A percentile compares a stretch with the other conserved stretches of the same genome.
phyloP scores from a whole-genome alignment of 2,329 filamentous ascomycete genomes.

The Lachnellula suecica region DNA sequence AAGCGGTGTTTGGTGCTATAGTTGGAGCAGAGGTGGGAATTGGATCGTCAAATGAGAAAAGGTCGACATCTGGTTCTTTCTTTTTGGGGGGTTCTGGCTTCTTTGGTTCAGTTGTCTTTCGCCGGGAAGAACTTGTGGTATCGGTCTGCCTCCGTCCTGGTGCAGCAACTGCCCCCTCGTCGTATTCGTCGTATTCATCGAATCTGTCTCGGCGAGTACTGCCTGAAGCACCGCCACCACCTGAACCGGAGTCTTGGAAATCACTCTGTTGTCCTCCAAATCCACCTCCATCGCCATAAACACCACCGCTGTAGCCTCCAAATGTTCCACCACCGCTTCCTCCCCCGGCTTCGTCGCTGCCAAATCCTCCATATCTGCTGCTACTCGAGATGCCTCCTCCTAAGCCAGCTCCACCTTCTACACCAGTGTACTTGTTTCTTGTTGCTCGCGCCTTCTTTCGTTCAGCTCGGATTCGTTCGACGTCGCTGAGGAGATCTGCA shows the following conservation, averaged over 20 bases:
- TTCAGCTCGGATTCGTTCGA: slow-evolving; percentile 79
- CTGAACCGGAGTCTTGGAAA: slow-evolving; percentile 57
- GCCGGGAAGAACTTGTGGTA: slow-evolving; percentile 23
- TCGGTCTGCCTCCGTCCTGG: slow-evolving; percentile 37
- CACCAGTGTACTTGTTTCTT: slow-evolving; percentile 92
- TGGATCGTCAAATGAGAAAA: slow-evolving; percentile 89
- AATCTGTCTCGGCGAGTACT: slow-evolving; percentile 69
- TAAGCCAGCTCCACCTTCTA: slow-evolving; percentile 74
- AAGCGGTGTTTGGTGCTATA: slow-evolving; percentile 42
- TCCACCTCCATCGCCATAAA: slow-evolving; percentile 94
- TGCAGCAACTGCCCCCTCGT: slow-evolving; percentile 66
- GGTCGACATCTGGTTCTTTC: slow-evolving; percentile 85
- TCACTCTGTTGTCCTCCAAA: slow-evolving; percentile 78
- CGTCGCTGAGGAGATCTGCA: slow-evolving; percentile 87
- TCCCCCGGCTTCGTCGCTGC: slow-evolving; percentile 71
- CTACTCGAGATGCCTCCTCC: slow-evolving; percentile 52
- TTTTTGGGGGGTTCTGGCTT: slow-evolving; percentile 72
- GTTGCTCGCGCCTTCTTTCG: slow-evolving; percentile 89
- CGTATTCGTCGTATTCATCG: slow-evolving; percentile 96
- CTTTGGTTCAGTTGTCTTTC: slow-evolving; percentile 52
- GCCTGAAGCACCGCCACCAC: slow-evolving; percentile 24
- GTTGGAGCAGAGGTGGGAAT: slow-evolving; percentile 44
- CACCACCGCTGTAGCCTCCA: slow-evolving; percentile 65
- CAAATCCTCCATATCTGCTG: slow-evolving; percentile 79
- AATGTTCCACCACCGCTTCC: slow-evolving; percentile 59